These are phyloP conservation scores for Linderniella brevidens DNA, from an alignment of 257 asterid species.

Conservation along the genomic window DNA sequence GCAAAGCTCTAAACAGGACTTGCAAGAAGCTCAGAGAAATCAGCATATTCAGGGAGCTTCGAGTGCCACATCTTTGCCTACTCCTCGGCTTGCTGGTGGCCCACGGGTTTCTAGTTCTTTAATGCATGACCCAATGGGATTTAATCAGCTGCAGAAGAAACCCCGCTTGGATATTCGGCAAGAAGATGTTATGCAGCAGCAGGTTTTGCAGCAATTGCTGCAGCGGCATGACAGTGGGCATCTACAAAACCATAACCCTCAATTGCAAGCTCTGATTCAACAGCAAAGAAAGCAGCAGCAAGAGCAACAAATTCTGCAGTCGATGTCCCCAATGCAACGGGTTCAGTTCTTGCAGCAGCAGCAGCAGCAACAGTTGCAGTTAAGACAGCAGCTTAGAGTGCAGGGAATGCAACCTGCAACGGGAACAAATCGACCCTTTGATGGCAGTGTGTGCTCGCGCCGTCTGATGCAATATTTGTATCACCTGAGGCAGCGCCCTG, in stretches of 20 bases:
- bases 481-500: conserved; percentile 86
- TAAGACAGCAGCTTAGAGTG: conserved; percentile 58
- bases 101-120: conserved; percentile 45
- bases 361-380: conserved; percentile 33
- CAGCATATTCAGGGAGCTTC: conserved; percentile 29
- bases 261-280: conserved; percentile 66
- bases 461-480: conserved; percentile 85
- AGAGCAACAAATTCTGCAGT: conserved; percentile 46
- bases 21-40: conserved; percentile 29
- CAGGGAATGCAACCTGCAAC: conserved; percentile 56
- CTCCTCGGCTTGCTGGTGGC: conserved; percentile 34
- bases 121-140: conserved; percentile 42
- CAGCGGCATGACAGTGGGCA: conserved; percentile 60
- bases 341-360: conserved; percentile 66
- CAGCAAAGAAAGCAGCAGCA: conserved; percentile 79
- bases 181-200: conserved; percentile 71
- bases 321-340: conserved; percentile 72
- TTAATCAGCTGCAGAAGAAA: conserved; percentile 74
- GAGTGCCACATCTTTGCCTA: conserved; percentile 70
- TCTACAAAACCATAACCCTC: conserved; percentile 65
- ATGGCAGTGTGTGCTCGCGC: conserved; percentile 86
- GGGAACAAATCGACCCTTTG: conserved; percentile 61
- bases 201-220: conserved; percentile 59
- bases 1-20: conserved; percentile 57
- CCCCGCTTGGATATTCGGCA: conserved; percentile 84